Evolutionary conservation across 371 early-diverging fungal genomes (phyloP).

Genomic region (Thermomucor indicae-seudaticae): DNA sequence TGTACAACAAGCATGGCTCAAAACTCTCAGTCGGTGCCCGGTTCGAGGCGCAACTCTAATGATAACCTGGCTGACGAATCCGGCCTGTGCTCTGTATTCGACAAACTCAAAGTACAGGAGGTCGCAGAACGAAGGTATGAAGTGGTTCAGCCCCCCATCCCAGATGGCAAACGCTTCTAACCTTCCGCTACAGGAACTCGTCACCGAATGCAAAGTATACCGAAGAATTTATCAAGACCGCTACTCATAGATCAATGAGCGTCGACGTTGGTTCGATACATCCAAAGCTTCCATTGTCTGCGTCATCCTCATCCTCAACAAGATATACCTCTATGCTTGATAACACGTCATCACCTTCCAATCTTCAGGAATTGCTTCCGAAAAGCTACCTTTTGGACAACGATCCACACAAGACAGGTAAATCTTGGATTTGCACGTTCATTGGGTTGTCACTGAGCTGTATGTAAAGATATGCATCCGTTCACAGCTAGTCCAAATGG

Average conservation of each 20-base stretch:
- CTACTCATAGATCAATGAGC: slow-evolving; percentile 25
- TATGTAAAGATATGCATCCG: too few relatives aligned
- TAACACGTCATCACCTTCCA: slow-evolving; percentile 3
- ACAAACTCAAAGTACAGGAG: slow-evolving; percentile 8
- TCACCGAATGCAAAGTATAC: slow-evolving; percentile 2
- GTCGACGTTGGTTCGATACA: slow-evolving; percentile 31
- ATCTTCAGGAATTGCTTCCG: slow-evolving; percentile 3
- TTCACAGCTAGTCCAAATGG: neutral
- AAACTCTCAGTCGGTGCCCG: slow-evolving; percentile 26
- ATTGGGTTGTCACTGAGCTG: neutral
- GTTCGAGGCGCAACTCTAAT: slow-evolving; percentile 34
- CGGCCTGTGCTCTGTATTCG: slow-evolving; percentile 9
- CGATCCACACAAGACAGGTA: neutral
- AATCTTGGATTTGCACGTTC: neutral
- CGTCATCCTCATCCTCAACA: slow-evolving; percentile 6
- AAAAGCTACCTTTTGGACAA: slow-evolving; percentile 4
- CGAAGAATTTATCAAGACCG: slow-evolving; percentile 12
- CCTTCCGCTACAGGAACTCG: slow-evolving; percentile 6
- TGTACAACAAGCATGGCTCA: slow-evolving; percentile 5
- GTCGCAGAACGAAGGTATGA: slow-evolving; percentile 10
- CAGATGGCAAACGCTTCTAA: neutral
- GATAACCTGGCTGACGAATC: slow-evolving; percentile 16
- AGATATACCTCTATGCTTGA: neutral
- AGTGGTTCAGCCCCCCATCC: neutral
- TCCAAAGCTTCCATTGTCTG: slow-evolving; percentile 2